Evolutionary conservation across 164 flowering plant genomes (phyloP), one percentile per base, ranked within the genome.

Genomic region (Hamamelis virginiana): DNA sequence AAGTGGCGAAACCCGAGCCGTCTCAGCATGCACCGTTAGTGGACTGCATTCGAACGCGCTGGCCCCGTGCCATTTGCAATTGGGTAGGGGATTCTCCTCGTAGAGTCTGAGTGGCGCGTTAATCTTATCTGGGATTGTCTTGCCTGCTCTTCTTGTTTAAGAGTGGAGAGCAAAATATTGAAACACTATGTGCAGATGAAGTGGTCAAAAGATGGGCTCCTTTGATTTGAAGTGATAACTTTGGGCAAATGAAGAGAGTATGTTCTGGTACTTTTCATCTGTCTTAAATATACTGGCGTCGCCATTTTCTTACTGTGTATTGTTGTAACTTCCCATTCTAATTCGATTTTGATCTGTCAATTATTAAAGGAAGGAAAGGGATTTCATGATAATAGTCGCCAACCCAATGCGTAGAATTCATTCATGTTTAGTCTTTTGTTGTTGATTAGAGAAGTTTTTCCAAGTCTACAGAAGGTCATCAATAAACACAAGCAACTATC

Each of bases 71-170:
- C 3, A 76, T 73, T 51, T 93, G 99, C 76, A 86, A 77, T 64
- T 96, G 99, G 99, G 76, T 76, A 8, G 99, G 99, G 27, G 97
- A 96, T 78, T 82, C 98, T 3, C 99, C 99, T 14, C 93, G 99
- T 67, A 96, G 93, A 67, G 99, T 96, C 18, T 94, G 81, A 88
- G 41, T 23, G 65, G 14, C 66, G 66, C 9, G n/a, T 62, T 1
- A 23, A 50, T 22, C n/a, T 21, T 1, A 48, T 57, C 19, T n/a
- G 56, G 5, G n/a, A n/a, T n/a, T n/a, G n/a, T 8, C n/a, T 50
- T 50, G n/a, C 18, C 0, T 50, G 53, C 53, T 50, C 22, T 4
- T 50, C 41, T 33, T 33, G 41, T 50, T 1, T n/a, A 16, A 50
- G 18, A 1, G n/a, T n/a, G 15, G 59, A 55, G 27, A 26, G 26